Evolutionary conservation across 495 filamentous ascomycete species (phyloP).

Genomic region (Hypoxylon fuscum): DNA sequence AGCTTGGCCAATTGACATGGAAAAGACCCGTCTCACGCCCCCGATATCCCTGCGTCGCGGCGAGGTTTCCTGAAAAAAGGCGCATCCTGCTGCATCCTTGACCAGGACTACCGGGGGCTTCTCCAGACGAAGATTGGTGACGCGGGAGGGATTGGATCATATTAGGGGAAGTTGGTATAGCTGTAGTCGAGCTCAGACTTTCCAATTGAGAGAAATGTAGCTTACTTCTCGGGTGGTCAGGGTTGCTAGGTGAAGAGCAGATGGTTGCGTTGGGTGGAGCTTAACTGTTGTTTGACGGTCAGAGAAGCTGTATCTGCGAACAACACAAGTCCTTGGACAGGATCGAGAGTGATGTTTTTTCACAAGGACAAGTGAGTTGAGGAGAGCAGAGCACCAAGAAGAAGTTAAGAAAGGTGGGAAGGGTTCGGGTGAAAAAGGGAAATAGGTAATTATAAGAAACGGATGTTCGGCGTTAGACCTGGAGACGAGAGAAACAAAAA

Average conservation of each 20-base stretch:
- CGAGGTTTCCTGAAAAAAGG: constrained; percentile 16
- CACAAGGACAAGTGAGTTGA: constrained; percentile 50
- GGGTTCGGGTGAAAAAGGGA: constrained; percentile 42
- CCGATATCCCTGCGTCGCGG: background rate
- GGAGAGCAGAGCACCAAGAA: constrained; percentile 24
- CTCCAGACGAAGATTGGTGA: background rate
- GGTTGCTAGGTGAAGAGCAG: constrained; percentile 28
- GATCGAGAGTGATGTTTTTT: constrained; percentile 27
- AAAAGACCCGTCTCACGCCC: background rate
- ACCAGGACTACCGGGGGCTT: constrained; percentile 1
- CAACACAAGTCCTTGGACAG: constrained; percentile 47
- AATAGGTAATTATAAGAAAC: constrained; percentile 44
- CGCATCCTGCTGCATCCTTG: constrained; percentile 15
- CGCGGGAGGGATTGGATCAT: constrained; percentile 1
- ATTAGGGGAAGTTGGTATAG: constrained; percentile 3
- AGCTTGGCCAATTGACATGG: constrained; percentile 5
- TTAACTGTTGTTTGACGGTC: constrained; percentile 37
- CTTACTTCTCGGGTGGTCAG: constrained; percentile 29
- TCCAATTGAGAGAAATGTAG: constrained; percentile 35
- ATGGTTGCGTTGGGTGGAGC: constrained; percentile 29
- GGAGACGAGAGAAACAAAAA: constrained; percentile 39
- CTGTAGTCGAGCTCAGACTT: constrained; percentile 1
- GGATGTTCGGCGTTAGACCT: constrained; percentile 40
- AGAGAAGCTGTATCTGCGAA: constrained; percentile 44
- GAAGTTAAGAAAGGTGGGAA: constrained; percentile 38